Percentiles rank a stretch among this genome's conserved stretches.
Conservation (phyloP, 2,329 filamentous ascomycete genomes). For the Bipolaris oryzae region DNA sequence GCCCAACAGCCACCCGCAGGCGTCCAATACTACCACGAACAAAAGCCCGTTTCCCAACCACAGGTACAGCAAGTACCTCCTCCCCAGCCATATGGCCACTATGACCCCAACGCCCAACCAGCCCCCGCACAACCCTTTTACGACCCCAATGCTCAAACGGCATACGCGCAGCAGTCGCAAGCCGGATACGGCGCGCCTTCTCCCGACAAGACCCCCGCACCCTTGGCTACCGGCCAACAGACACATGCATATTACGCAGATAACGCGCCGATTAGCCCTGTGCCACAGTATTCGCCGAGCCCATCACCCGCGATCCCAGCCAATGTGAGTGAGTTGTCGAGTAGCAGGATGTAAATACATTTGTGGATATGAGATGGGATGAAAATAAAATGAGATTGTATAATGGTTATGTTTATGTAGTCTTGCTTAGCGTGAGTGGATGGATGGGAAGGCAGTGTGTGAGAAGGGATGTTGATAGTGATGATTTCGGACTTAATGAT, state of each 20-base stretch:
- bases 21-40: slow-evolving; percentile 15
- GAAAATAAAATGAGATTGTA: too few relatives aligned
- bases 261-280: slow-evolving; percentile 14
- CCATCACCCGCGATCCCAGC: neutral
- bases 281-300: slow-evolving; percentile 16
- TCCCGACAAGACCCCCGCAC: slow-evolving; percentile 14
- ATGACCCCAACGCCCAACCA: slow-evolving; percentile 9
- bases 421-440: neutral
- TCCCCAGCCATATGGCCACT: slow-evolving; percentile 6
- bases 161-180: slow-evolving; percentile 8
- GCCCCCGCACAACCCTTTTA: slow-evolving; percentile 11
- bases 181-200: slow-evolving; percentile 1
- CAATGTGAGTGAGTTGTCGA: slow-evolving; percentile 17
- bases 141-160: slow-evolving; percentile 9
- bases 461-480: neutral
- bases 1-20: neutral
- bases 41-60: slow-evolving; percentile 9
- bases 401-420: too few relatives aligned
- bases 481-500: neutral
- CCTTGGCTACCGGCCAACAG: neutral
- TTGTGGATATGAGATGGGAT: neutral
- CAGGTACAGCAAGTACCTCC: slow-evolving; percentile 13
- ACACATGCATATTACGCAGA: slow-evolving; percentile 13
- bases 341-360: slow-evolving; percentile 10
- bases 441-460: too few relatives aligned